These are phyloP conservation scores for Chrysoporthe puriensis DNA, from an alignment of 2,329 filamentous ascomycete genomes.

Conservation along the genomic window DNA sequence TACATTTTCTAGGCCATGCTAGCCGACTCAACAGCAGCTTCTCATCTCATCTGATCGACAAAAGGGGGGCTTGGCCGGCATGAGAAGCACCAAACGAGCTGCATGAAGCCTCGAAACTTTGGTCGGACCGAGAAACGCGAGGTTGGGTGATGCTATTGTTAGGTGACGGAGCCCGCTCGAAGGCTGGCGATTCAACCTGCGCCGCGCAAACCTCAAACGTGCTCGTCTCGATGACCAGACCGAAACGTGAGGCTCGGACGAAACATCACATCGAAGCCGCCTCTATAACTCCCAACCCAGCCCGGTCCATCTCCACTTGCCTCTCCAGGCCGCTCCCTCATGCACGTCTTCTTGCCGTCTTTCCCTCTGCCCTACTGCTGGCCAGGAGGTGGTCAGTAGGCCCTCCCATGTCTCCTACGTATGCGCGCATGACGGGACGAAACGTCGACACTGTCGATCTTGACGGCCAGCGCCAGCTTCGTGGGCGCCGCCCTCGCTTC, in stretches of 20 bases:
- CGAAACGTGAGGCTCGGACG: slow-evolving; percentile 25
- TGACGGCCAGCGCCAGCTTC: background rate
- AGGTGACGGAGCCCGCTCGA: background rate
- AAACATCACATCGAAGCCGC: slow-evolving; percentile 25
- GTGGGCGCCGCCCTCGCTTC: background rate
- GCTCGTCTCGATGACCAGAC: slow-evolving; percentile 22
- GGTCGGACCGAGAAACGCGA: background rate
- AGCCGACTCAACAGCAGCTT: background rate
- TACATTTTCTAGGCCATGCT: background rate
- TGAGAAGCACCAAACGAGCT: slow-evolving; percentile 10
- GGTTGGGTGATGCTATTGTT: background rate
- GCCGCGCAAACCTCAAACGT: slow-evolving; percentile 25
- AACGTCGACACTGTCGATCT: slow-evolving; percentile 10
- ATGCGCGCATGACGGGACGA: slow-evolving; percentile 10
- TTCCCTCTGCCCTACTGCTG: background rate
- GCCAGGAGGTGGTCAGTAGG: background rate
- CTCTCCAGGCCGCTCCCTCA: background rate
- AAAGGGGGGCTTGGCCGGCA: slow-evolving; percentile 8
- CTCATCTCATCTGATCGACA: slow-evolving; percentile 7
- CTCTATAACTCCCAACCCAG: slow-evolving; percentile 4
- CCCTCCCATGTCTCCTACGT: background rate
- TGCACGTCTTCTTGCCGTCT: slow-evolving; percentile 18
- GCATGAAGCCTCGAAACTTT: slow-evolving; percentile 3
- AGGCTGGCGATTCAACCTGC: background rate
- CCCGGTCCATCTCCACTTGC: background rate